phyloP scores from a whole-genome alignment of 495 filamentous ascomycete species.

The Bacidia gigantensis region DNA sequence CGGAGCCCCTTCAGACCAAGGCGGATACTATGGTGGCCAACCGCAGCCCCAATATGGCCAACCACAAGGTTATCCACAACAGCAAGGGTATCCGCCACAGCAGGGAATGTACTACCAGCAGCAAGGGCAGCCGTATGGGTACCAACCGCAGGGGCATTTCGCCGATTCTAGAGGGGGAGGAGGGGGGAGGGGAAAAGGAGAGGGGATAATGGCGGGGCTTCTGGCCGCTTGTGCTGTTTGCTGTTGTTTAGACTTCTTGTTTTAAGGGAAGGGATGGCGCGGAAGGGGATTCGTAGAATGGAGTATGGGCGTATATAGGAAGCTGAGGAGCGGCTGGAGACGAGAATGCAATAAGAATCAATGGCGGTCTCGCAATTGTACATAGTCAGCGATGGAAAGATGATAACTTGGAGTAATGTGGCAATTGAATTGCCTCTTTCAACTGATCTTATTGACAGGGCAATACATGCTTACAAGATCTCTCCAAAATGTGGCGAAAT shows the following conservation, averaged over 20 bases:
- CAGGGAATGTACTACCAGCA: constrained; percentile 20
- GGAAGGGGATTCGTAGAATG: too few species aligned
- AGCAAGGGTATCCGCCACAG: constrained; percentile 3
- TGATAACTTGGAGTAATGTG: too few species aligned
- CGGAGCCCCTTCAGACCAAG: background rate
- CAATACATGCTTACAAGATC: too few species aligned
- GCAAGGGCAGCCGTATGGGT: constrained; percentile 15
- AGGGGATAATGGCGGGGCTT: constrained; percentile 23
- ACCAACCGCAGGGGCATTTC: constrained; percentile 18
- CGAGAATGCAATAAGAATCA: too few species aligned
- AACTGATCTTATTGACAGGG: too few species aligned
- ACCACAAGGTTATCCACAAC: background rate
- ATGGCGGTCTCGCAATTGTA: too few species aligned
- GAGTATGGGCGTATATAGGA: too few species aligned
- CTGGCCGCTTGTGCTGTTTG: constrained; percentile 26
- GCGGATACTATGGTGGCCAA: constrained; percentile 1
- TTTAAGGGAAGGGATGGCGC: constrained; percentile 16
- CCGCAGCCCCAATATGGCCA: background rate
- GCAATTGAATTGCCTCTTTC: too few species aligned
- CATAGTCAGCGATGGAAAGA: too few species aligned
- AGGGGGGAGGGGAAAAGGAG: constrained; percentile 9
- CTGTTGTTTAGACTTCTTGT: constrained; percentile 30
- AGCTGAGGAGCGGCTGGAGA: too few species aligned
- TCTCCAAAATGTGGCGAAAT: too few species aligned
- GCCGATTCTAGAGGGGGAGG: constrained; percentile 10